Evolutionary conservation across 768 basidiomycete genomes (phyloP), one percentile per base, ranked within the genome.

Genomic region (Termitomyces sp.): DNA sequence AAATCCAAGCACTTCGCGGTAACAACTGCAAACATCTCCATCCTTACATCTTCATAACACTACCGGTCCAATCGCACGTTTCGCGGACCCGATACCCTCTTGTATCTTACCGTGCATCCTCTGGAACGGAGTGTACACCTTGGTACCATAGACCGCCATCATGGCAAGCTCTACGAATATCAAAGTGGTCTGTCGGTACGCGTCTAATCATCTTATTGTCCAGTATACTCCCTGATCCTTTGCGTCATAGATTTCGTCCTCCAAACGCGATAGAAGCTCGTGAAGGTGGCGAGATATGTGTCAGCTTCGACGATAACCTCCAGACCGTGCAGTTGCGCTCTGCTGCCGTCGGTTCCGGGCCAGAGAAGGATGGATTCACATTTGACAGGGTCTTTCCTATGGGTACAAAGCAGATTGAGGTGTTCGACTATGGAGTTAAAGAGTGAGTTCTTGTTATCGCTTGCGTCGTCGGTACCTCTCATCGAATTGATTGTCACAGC

Each of bases 171-270:
- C 87, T 61, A 94, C 87, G 64, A 95, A 95, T 72, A 95, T 96
- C 82, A 96, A 98, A 81, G 97, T 99, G 69, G 93, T 99, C 64
- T 98, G 96, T 83, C 93, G 96, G 96, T 95, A 66, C 65, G 93
- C 76, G 51, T 39, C 48, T 59, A 60, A 49, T 53, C 52, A 57
- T 48, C 37, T 36, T 43, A 36, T 56, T 30, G 33, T 46, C 55
- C 59, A 39, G 47, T 52, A 34, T 49, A 42, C 32, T 24, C 46
- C 37, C 64, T 67, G 55, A 67, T 59, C 57, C 24, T 47, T 36
- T 56, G 16, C 34, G 30, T 53, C 45, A 26, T 68, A 95, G 96
- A 57, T 99, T 98, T 76, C 94, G 97, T 62, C 97, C 97, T 6
- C 84, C 90, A 61, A 99, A 99, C 76, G 78, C 93, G 57, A 86